Evolutionary conservation across 371 early-diverging fungal species (phyloP), one percentile per base, ranked within the genome.

Genomic region (Nematocida ausubeli): DNA sequence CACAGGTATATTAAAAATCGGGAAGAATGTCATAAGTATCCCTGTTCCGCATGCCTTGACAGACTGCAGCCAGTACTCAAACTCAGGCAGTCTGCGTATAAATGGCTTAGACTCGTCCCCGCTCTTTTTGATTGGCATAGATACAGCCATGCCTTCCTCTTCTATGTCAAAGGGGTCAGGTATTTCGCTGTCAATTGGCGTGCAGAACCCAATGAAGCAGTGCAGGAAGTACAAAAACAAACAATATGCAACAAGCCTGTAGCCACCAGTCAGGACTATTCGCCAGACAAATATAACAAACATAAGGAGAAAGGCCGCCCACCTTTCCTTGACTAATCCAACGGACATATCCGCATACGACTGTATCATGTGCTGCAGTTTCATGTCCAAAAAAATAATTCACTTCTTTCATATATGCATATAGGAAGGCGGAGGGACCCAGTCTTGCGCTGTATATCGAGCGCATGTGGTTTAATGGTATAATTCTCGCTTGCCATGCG

Each of bases 21-120:
- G 42, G 67, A 85, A 81, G 35, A 83, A 83, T 2, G 86, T 84
- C 12, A 52, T 47, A 54, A 83, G 9, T 2, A 86, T 64, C 9
- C 82, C 58, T 0, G 65, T 35, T 2, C 52, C 5, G 14, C 82
- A 22, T 14, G 81, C 64, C 47, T 80, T 69, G 22, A 81, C 66
- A 55, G 42, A 81, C 16, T 84, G 63, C 40, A 26, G 90, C 99
- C 99, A 98, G 84, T 94, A 96, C 84, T 94, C 94, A 88, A 95
- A 96, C 87, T 98, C 99, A n/a, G 99, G 98, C 55, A 98, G 87
- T 79, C 95, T 88, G 81, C 99, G 88, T 69, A 97, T 92, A 85
- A 97, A 97, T 2, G 99, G 99, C 63, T 90, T 88, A 82, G 96
- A 96, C 86, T 97, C 96, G 73, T 97, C 95, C 2, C 66, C 78